Percentiles rank a stretch among this genome's conserved stretches.
Conservation (phyloP, 1,139 yeast genomes). For the Suhomyces taliae region DNA sequence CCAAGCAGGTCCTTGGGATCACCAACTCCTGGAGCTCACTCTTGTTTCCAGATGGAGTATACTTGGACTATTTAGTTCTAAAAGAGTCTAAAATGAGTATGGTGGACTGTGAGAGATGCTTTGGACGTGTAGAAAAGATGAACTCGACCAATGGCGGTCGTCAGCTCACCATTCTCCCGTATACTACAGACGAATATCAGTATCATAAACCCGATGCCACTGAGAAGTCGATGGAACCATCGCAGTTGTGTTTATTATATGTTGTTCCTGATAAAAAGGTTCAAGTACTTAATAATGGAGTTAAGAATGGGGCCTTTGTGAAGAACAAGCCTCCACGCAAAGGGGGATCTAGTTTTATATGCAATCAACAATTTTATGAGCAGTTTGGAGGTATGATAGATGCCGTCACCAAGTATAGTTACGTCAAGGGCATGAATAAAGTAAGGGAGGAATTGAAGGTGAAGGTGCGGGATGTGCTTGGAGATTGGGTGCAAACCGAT, state of each 20-base stretch:
- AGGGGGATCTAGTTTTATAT: conserved; percentile 47
- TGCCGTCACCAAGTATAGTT: conserved; percentile 19
- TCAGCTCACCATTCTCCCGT: conserved; percentile 23
- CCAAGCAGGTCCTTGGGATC: conserved; percentile 64
- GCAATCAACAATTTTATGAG: conserved; percentile 29
- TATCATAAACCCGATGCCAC: conserved; percentile 24
- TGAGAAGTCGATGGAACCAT: conserved; percentile 26
- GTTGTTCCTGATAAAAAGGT: conserved; percentile 24
- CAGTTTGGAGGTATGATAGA: conserved; percentile 16
- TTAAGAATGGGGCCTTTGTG: conserved; percentile 49
- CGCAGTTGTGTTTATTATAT: conserved; percentile 37
- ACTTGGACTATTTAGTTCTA: conserved; percentile 54
- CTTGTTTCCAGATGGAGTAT: conserved; percentile 44
- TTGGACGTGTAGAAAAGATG: conserved; percentile 17
- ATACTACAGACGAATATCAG: conserved; percentile 24
- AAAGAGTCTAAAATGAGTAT: conserved; percentile 34
- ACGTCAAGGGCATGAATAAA: conserved; percentile 25
- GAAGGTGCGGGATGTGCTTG: conserved; percentile 22
- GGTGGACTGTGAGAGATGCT: conserved; percentile 54
- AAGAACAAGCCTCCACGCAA: conserved; percentile 45
- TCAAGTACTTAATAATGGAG: conserved; percentile 55
- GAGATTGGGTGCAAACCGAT: conserved; percentile 33
- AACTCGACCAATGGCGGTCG: conserved; percentile 7
- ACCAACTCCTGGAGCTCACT: conserved; percentile 49
- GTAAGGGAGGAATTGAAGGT: conserved; percentile 26